phyloP scores from a whole-genome alignment of 139 green algal genomes.

The Picocystis salinarum region DNA sequence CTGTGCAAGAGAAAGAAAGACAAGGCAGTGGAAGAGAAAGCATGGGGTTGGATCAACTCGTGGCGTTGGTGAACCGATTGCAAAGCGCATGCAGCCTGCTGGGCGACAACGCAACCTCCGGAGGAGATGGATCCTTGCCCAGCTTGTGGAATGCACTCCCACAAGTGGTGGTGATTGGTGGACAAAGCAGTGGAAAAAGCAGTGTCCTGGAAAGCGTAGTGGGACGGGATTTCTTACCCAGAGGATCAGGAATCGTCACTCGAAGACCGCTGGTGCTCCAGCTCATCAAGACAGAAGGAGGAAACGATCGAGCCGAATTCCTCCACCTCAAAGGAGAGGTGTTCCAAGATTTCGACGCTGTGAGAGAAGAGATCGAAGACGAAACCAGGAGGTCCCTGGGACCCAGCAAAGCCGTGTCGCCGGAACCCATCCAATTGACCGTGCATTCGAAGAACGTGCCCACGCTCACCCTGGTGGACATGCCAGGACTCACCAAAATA shows the following conservation, averaged over 20 bases:
- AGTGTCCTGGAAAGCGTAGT: slow-evolving; percentile 88
- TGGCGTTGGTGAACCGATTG: slow-evolving; percentile 26
- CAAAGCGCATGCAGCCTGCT: slow-evolving; percentile 23
- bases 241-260: slow-evolving; percentile 85
- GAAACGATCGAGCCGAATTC: slow-evolving; percentile 76
- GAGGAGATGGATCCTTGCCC: slow-evolving; percentile 20
- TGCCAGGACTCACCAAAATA: slow-evolving; percentile 94
- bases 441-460: slow-evolving; percentile 74
- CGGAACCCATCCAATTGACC: slow-evolving; percentile 82
- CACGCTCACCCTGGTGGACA: slow-evolving; percentile 87
- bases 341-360: slow-evolving; percentile 60
- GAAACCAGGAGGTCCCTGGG: slow-evolving; percentile 67
- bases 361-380: slow-evolving; percentile 73
- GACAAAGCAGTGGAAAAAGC: slow-evolving; percentile 82
- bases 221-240: slow-evolving; percentile 65
- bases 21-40: too few relatives aligned
- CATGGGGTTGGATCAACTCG: too few relatives aligned
- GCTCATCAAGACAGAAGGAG: slow-evolving; percentile 21
- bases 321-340: slow-evolving; percentile 52
- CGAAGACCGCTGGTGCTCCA: slow-evolving; percentile 74
- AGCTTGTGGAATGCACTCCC: slow-evolving; percentile 62
- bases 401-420: slow-evolving; percentile 56
- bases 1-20: too few relatives aligned
- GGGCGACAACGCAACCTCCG: slow-evolving; percentile 23
- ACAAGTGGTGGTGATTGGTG: slow-evolving; percentile 77